Base-by-base conservation (phyloP, 2,329 filamentous ascomycete genomes). In the Trichoderma atrobrunneum region DNA sequence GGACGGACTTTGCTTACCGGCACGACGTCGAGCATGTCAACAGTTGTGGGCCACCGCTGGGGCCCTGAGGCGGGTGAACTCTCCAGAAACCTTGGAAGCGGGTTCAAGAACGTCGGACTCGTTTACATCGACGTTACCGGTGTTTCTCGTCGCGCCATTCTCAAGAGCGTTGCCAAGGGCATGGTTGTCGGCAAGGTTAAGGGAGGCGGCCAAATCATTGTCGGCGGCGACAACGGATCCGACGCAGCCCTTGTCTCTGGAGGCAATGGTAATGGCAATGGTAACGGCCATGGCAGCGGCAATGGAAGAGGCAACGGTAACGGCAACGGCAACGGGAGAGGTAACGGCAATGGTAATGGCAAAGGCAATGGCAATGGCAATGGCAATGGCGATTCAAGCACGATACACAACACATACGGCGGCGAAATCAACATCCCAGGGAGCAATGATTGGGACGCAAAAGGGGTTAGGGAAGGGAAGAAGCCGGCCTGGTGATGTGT, bases 81-180 rank as follows among this genome's bases (percentile, higher is more conserved):
- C 18, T 91, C 94, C 2, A 87, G 87, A 56, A 87, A 93, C 68
- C 82, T 99, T 24, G 93, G 94, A 1, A 91, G 93, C 6, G 95
- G 95, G 28, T 91, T 98, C 78, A 97, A 96, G 86, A 99, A 98
- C 76, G 96, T 98, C 8, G 96, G 95, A 7, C 86, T 99, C 32
- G 96, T 99, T 36, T 99, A 99, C 80, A 97, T 99, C 73, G 96
- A 99, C 77, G 95, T 97, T 1, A 92, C 95, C 0, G 96, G 96
- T 43, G 96, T 99, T 1, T 97, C 93, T 70, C 88, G 96, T 56
- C 90, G 91, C 73, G 96, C 96, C 0, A 90, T 99, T 57, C 88
- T 99, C 79, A 99, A 98, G 85, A 93, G 92, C 56, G 96, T 98
- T 1, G 96, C 95, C 24, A 98, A 97, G 85, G 94, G 96, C 54